Evolutionary conservation across 495 filamentous ascomycete genomes (phyloP).

Genomic region (Extremus antarcticus): DNA sequence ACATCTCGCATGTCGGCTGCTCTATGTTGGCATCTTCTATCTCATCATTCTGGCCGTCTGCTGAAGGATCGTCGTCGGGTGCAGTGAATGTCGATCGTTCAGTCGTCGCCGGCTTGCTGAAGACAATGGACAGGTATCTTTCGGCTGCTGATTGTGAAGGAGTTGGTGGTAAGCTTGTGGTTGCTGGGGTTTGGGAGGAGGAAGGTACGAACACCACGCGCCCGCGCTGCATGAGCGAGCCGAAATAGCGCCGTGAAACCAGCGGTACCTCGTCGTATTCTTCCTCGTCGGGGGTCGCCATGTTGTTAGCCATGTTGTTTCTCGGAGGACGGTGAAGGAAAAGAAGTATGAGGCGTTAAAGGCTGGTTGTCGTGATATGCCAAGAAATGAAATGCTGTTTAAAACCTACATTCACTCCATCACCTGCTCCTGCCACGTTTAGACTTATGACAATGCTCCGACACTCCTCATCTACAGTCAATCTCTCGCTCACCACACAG

Average conservation of each 20-base stretch:
- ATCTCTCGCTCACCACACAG: too few species aligned
- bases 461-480: too few species aligned
- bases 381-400: too few species aligned
- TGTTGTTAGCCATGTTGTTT: too few species aligned
- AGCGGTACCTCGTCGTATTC: conserved; percentile 54
- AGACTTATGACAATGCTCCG: too few species aligned
- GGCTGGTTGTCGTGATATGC: too few species aligned
- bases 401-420: too few species aligned
- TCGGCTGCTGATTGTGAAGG: conserved; percentile 42
- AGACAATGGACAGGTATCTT: conserved; percentile 62
- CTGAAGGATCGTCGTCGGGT: background rate
- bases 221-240: conserved; percentile 64
- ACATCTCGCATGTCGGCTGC: conserved; percentile 43
- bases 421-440: too few species aligned
- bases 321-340: too few species aligned
- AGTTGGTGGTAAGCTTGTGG: conserved; percentile 21
- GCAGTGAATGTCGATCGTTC: conserved; percentile 8
- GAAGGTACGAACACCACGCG: conserved; percentile 73
- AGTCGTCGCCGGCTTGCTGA: conserved; percentile 9
- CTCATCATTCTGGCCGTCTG: conserved; percentile 1
- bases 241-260: conserved; percentile 65
- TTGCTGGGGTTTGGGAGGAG: conserved; percentile 30
- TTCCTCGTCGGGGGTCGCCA: conserved; percentile 29
- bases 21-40: background rate
- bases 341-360: too few species aligned